Conservation (phyloP, 2,329 filamentous ascomycete species). For the Aspergillus fischeri region DNA sequence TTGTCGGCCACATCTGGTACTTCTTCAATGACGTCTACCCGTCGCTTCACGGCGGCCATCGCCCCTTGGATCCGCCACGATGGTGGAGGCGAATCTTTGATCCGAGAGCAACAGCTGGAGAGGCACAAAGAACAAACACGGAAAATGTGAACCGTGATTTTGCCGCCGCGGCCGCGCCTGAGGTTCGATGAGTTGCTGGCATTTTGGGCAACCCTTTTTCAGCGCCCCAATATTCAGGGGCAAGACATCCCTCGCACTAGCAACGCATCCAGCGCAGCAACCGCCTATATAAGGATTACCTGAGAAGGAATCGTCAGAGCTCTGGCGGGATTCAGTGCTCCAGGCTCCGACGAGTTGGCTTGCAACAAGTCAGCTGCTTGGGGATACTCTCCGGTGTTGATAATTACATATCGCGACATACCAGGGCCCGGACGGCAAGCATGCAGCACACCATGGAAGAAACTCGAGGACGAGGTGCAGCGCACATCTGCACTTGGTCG, state of each 20-base stretch:
- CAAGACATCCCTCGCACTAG: background rate
- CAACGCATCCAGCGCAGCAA: background rate
- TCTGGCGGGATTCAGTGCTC: too few relatives aligned
- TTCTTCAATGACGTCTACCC: slow-evolving; percentile 98
- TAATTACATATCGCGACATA: background rate
- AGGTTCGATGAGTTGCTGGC: slow-evolving; percentile 24
- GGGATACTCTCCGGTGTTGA: background rate
- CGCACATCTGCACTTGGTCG: background rate
- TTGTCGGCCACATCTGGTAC: slow-evolving; percentile 95
- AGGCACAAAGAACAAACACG: slow-evolving; percentile 18
- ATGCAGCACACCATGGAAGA: too few relatives aligned
- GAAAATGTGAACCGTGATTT: slow-evolving; percentile 30
- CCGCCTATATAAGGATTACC: background rate
- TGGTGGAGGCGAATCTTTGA: slow-evolving; percentile 91
- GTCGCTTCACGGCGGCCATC: slow-evolving; percentile 75
- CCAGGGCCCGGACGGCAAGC: background rate
- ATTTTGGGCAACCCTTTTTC: background rate
- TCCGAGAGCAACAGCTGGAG: slow-evolving; percentile 9
- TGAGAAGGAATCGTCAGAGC: background rate
- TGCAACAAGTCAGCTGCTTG: background rate
- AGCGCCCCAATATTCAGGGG: background rate
- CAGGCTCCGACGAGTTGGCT: background rate
- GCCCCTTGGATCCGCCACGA: slow-evolving; percentile 79
- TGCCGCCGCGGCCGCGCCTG: slow-evolving; percentile 30
- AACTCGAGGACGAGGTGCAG: background rate